Percentiles rank a stretch among this genome's conserved stretches.
Conservation (phyloP, 768 basidiomycete genomes). For the Lactarius tabidus region DNA sequence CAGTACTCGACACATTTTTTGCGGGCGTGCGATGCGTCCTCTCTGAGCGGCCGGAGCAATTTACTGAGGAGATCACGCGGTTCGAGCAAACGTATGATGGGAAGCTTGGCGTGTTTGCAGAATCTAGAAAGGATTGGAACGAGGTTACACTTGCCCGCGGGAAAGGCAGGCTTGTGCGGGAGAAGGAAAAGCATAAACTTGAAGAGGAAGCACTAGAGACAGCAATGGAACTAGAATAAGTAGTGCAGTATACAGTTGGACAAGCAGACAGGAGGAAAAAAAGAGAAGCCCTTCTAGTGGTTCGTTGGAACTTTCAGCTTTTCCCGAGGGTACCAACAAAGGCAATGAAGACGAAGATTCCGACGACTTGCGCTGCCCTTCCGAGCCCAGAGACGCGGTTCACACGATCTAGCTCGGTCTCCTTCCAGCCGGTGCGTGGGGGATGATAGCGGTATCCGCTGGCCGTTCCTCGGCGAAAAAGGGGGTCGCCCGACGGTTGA, state of each 20-base stretch:
- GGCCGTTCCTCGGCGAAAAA: not conserved
- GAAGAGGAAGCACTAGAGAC: constrained; percentile 24
- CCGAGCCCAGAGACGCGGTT: constrained; percentile 22
- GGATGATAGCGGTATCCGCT: not conserved
- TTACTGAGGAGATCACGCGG: constrained; percentile 44
- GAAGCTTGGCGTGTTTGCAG: constrained; percentile 41
- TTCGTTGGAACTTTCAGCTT: constrained; percentile 3
- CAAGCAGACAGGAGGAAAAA: not conserved
- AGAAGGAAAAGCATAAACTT: constrained; percentile 43
- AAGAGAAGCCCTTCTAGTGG: not conserved
- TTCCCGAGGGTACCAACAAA: constrained; percentile 17
- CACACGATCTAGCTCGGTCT: constrained; percentile 18
- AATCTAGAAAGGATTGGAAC: constrained; percentile 56
- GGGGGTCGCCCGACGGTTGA: not conserved
- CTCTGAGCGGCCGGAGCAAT: constrained; percentile 25
- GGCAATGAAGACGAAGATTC: constrained; percentile 19
- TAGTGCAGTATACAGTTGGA: not conserved
- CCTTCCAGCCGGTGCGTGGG: constrained; percentile 22
- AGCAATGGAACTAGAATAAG: constrained; percentile 18
- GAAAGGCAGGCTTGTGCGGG: constrained; percentile 68
- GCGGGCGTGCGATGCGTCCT: constrained; percentile 46
- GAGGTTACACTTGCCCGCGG: constrained; percentile 67
- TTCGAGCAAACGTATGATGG: constrained; percentile 55
- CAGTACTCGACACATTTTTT: constrained; percentile 64
- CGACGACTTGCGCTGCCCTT: constrained; percentile 23